Conservation (phyloP, 78 protist species). For the Chrysochromulina parva region DNA sequence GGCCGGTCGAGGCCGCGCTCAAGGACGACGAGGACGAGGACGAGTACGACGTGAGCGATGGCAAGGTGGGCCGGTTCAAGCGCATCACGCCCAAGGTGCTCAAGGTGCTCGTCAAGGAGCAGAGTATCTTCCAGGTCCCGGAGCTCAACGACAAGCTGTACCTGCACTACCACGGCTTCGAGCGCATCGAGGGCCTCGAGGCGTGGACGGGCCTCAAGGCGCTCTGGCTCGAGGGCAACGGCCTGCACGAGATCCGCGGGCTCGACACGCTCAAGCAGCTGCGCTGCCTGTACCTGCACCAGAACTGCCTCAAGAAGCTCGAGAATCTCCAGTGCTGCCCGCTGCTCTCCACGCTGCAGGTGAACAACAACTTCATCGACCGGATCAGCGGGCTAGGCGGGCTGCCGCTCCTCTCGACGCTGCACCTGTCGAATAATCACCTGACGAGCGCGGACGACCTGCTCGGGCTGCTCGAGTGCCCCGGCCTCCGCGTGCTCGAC, state of each 20-base stretch:
- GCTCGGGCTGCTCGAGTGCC: slow-evolving; percentile 24
- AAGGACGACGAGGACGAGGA: too few relatives aligned
- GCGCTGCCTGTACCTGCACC: slow-evolving; percentile 62
- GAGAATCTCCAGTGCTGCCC: neutral
- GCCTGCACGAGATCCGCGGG: slow-evolving; percentile 58
- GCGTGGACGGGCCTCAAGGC: slow-evolving; percentile 65
- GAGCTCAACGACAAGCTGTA: slow-evolving; percentile 76
- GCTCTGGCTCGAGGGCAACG: slow-evolving; percentile 83
- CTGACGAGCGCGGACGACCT: slow-evolving; percentile 26
- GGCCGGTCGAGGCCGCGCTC: too few relatives aligned
- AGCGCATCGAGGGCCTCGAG: slow-evolving; percentile 1
- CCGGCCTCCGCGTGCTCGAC: slow-evolving; percentile 26
- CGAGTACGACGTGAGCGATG: too few relatives aligned
- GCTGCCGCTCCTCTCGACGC: slow-evolving; percentile 33
- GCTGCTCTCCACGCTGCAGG: slow-evolving; percentile 6
- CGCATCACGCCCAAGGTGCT: neutral
- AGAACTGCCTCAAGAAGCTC: slow-evolving; percentile 43
- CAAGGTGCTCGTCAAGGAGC: slow-evolving; percentile 9
- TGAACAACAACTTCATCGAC: slow-evolving; percentile 41
- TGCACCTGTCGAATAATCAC: slow-evolving; percentile 52
- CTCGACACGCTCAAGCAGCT: slow-evolving; percentile 40
- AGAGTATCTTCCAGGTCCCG: slow-evolving; percentile 61
- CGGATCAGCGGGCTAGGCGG: slow-evolving; percentile 28
- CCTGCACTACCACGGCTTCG: slow-evolving; percentile 67
- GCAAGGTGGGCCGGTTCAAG: neutral